A percentile compares a stretch with the other conserved stretches of the same genome.
Conservation (phyloP, 1,139 yeast species). For the Hyphopichia burtonii region DNA sequence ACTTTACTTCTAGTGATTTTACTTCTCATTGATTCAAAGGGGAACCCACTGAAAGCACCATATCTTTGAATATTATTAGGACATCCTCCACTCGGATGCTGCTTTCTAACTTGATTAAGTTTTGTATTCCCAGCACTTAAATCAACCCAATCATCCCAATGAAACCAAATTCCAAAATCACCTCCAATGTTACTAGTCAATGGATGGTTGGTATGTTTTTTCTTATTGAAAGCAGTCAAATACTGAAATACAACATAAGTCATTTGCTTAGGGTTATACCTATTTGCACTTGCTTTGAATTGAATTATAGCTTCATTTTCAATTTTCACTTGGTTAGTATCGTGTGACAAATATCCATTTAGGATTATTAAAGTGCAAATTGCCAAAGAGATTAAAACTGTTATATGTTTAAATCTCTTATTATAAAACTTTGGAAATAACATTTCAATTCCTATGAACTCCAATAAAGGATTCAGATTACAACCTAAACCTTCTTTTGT, state of each 20-base stretch:
- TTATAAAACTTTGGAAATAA: neutral
- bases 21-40: conserved; percentile 32
- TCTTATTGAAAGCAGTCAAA: neutral
- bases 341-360: neutral
- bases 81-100: conserved; percentile 25
- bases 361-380: neutral
- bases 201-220: conserved; percentile 3
- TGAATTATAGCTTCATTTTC: neutral
- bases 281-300: neutral
- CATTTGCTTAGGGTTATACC: conserved; percentile 1
- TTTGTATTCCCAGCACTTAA: conserved; percentile 23
- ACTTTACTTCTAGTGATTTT: conserved; percentile 36
- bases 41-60: conserved; percentile 33
- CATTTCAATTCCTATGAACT: too few species aligned
- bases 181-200: conserved; percentile 3
- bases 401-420: neutral
- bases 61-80: conserved; percentile 17
- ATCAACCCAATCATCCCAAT: conserved; percentile 48
- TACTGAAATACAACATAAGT: neutral
- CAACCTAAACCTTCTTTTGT: too few species aligned
- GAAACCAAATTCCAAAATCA: conserved; percentile 28
- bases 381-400: neutral
- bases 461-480: too few species aligned
- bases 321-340: neutral
- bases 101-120: conserved; percentile 17